A percentile compares a stretch with the other conserved stretches of the same genome.
Conservation (phyloP, 2,329 filamentous ascomycete species). For the Colletotrichum liaoningense region DNA sequence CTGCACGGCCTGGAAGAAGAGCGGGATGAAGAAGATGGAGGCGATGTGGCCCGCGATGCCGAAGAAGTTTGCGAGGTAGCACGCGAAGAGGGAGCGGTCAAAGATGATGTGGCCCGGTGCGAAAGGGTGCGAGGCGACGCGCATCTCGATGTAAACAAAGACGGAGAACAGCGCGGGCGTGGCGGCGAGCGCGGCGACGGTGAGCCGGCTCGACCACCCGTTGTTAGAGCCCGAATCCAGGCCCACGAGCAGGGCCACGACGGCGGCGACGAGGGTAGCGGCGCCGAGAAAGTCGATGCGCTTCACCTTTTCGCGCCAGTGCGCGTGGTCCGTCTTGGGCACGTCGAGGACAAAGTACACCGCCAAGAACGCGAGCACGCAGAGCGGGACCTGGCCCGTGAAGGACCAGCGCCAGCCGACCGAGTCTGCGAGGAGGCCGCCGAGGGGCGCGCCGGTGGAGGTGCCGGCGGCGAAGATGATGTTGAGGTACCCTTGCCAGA, state of each 20-base stretch:
- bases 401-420: constrained; percentile 84
- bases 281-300: constrained; percentile 82
- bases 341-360: constrained; percentile 73
- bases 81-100: constrained; percentile 72
- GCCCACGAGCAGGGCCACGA: constrained; percentile 74
- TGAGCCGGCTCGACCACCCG: constrained; percentile 71
- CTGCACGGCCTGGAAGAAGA: constrained; percentile 81
- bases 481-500: constrained; percentile 81
- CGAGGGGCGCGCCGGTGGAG: constrained; percentile 76
- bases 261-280: constrained; percentile 71
- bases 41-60: constrained; percentile 68
- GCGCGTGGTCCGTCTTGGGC: constrained; percentile 65
- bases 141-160: constrained; percentile 78
- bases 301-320: constrained; percentile 74
- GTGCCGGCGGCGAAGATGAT: constrained; percentile 78
- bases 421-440: constrained; percentile 76
- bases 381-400: constrained; percentile 76
- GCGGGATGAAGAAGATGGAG: constrained; percentile 77
- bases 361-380: constrained; percentile 71
- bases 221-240: constrained; percentile 80
- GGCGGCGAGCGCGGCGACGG: constrained; percentile 66
- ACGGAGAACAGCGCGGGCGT: constrained; percentile 69
- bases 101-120: constrained; percentile 81
- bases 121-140: constrained; percentile 77
- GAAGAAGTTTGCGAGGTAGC: constrained; percentile 80